phyloP scores from a whole-genome alignment of 352 stramenopile genomes.

The Phytophthora agathidicida region DNA sequence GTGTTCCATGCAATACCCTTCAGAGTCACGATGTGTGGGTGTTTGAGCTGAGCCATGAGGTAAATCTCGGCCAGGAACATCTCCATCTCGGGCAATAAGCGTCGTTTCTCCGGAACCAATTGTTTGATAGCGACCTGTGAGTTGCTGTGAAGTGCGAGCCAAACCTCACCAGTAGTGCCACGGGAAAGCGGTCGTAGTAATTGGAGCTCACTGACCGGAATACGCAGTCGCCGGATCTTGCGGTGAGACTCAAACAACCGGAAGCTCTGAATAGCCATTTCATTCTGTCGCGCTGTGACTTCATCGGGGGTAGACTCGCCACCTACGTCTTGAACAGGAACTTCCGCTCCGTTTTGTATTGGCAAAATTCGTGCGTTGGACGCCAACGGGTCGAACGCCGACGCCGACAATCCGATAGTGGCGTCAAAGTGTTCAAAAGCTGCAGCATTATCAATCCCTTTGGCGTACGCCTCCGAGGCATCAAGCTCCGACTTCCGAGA shows the following conservation, averaged over 20 bases:
- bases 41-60: slow-evolving; percentile 70
- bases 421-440: slow-evolving; percentile 66
- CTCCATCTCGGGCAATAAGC: slow-evolving; percentile 65
- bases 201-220: slow-evolving; percentile 62
- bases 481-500: slow-evolving; percentile 8
- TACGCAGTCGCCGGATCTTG: slow-evolving; percentile 56
- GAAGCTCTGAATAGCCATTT: slow-evolving; percentile 65
- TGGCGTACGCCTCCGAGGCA: slow-evolving; percentile 22
- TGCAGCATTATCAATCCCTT: slow-evolving; percentile 51
- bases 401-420: slow-evolving; percentile 61
- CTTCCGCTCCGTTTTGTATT: slow-evolving; percentile 21
- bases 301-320: slow-evolving; percentile 15
- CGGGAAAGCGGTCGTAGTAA: slow-evolving; percentile 54
- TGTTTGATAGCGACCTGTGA: slow-evolving; percentile 73
- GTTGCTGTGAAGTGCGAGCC: slow-evolving; percentile 62
- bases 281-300: slow-evolving; percentile 40
- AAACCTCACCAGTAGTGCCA: slow-evolving; percentile 70
- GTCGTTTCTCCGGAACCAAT: slow-evolving; percentile 55
- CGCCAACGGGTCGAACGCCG: slow-evolving; percentile 50
- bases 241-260: slow-evolving; percentile 69
- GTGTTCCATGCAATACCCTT: slow-evolving; percentile 74
- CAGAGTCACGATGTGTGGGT: slow-evolving; percentile 69
- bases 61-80: slow-evolving; percentile 82
- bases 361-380: slow-evolving; percentile 38
- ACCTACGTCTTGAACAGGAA: background rate